Base-by-base conservation (phyloP, 2,329 filamentous ascomycete species). In the Echinosphaeria canescens region DNA sequence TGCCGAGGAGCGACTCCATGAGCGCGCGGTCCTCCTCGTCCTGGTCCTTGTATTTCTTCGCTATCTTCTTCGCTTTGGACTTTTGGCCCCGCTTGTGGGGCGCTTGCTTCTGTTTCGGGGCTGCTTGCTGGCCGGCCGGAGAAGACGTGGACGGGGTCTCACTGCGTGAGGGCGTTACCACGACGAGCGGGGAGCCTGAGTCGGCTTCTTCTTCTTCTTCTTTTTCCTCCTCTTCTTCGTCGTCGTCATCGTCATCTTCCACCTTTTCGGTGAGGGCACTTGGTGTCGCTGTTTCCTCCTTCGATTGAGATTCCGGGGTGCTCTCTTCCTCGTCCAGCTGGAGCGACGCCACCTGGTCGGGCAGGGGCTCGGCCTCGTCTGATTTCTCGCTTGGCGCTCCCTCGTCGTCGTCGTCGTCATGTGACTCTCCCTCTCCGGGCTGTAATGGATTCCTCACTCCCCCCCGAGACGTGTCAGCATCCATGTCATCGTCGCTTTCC, bases 1-100 rank as follows among this genome's bases (percentile, higher is more conserved):
- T 73, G 22, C 88, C 88, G n/a, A 92, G 69, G n/a, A 95, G 61
- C 14, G 71, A 62, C 48, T 93, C 75, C 17, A 82, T 81, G 0
- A 84, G 64, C 5, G 64, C 66, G 10, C 82, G 79, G 41, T 98
- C 88, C 48, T 92, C 85, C 29, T 92, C 82, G 38, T 95, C 85
- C 56, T 95, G 88, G 38, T 90, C 58, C 24, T 76, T 85, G 51
- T 98, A 98, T n/a, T n/a, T n/a, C 46, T 92, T 93, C 31, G 67
- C 56, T 4, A 80, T 71, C 47, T 88, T 91, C 55, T 90, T 92
- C 23, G 73, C 71, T 44, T 91, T 92, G 31, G 62, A 63, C 30
- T 67, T 70, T 46, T 90, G 81, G 16, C 82, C 81, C 30, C 84
- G 71, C 43, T 70, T 75, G 17, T 47, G 39, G 30, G 47, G 57